phyloP scores from a whole-genome alignment of 371 early-diverging fungal species.

The Mortierella sp. region DNA sequence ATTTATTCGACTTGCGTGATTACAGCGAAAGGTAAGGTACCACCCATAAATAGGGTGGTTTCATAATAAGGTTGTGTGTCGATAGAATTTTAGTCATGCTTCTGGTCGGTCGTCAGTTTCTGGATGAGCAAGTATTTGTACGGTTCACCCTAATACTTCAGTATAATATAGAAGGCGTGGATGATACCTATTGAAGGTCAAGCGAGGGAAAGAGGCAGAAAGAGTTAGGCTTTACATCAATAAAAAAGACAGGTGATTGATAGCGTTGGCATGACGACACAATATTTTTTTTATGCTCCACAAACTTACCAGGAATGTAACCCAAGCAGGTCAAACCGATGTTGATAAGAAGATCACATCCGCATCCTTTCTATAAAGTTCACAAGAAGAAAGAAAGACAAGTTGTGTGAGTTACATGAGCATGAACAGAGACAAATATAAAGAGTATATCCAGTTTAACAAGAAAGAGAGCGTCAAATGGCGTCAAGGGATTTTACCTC shows the following conservation, averaged over 20 bases:
- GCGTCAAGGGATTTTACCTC: conserved; percentile 36
- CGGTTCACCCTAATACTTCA: conserved; percentile 36
- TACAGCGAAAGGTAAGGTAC: neutral
- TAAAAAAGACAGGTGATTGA: neutral
- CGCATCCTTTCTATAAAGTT: conserved; percentile 68
- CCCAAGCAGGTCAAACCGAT: conserved; percentile 84
- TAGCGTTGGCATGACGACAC: too few relatives aligned
- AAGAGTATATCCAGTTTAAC: neutral
- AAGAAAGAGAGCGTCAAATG: neutral
- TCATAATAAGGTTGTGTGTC: neutral
- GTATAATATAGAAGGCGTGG: conserved; percentile 55
- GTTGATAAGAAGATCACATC: conserved; percentile 83
- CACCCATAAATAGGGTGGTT: neutral
- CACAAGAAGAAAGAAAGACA: neutral
- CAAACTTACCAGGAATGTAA: conserved; percentile 80
- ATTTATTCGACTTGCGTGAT: neutral
- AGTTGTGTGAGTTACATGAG: too few relatives aligned
- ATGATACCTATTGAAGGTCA: conserved; percentile 38
- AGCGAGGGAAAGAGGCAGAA: neutral
- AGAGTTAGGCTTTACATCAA: neutral
- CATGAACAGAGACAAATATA: too few relatives aligned
- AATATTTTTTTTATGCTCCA: neutral
- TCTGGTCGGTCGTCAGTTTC: neutral
- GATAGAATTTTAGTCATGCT: neutral
- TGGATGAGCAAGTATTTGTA: neutral